Evolutionary conservation across 805 yeast species (phyloP).

Genomic region (Maudiozyma saulgeensis): DNA sequence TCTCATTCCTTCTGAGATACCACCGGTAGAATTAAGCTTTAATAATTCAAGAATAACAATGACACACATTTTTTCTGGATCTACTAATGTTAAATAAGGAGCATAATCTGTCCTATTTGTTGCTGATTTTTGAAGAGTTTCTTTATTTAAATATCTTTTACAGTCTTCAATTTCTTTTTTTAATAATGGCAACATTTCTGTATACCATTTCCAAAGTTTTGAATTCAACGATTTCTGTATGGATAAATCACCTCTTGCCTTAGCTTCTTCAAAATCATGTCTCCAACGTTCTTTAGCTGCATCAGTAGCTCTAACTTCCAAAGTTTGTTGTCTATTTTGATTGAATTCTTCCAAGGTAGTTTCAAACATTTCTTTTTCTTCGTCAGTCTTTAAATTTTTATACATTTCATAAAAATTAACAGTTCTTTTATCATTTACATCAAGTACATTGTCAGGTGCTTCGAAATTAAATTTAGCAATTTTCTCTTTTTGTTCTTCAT

Average conservation of each 20-base stretch:
- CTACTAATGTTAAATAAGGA: slow-evolving; percentile 63
- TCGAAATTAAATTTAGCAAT: slow-evolving; percentile 30
- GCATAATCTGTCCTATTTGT: slow-evolving; percentile 47
- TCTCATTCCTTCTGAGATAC: slow-evolving; percentile 70
- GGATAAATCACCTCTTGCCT: slow-evolving; percentile 46
- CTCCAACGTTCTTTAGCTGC: slow-evolving; percentile 88
- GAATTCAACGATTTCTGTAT: slow-evolving; percentile 56
- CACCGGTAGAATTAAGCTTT: slow-evolving; percentile 65
- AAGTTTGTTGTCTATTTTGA: slow-evolving; percentile 59
- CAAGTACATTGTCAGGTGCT: slow-evolving; percentile 29
- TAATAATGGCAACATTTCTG: slow-evolving; percentile 60
- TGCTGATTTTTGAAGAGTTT: neutral
- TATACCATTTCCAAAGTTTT: slow-evolving; percentile 78
- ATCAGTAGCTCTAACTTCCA: slow-evolving; percentile 69
- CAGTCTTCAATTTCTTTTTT: slow-evolving; percentile 55
- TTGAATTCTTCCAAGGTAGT: slow-evolving; percentile 59
- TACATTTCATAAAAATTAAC: slow-evolving; percentile 63
- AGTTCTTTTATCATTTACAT: slow-evolving; percentile 17
- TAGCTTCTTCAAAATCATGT: slow-evolving; percentile 61
- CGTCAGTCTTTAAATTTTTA: slow-evolving; percentile 39
- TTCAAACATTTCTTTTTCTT: slow-evolving; percentile 49
- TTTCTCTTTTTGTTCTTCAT: slow-evolving; percentile 21
- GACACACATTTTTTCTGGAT: slow-evolving; percentile 73
- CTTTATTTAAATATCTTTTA: slow-evolving; percentile 30
- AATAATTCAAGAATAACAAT: slow-evolving; percentile 76